Evolutionary conservation across 495 filamentous ascomycete genomes (phyloP), one percentile per base, ranked within the genome.

Genomic region (Neohortaea acidophila): DNA sequence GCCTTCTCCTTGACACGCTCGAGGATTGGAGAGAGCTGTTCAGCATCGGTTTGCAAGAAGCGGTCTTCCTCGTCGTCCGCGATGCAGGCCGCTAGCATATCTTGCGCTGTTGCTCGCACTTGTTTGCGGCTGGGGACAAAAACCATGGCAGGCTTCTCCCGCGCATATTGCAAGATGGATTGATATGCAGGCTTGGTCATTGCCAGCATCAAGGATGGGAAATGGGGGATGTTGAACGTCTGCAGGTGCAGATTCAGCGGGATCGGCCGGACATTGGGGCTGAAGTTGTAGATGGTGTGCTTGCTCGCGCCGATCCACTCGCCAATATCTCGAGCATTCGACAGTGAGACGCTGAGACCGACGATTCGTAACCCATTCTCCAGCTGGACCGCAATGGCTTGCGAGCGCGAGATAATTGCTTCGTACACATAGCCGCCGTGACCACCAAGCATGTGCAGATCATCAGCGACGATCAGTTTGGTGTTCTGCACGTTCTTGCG

Each of bases 271-370:
- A 84, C 74, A 51, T 86, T 75, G 2, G 89, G 89, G 51, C 84
- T 94, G 68, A 99, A 99, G 61, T 96, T 99, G 68, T 81, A 96
- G 41, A 93, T 91, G 23, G 84, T 92, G 54, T 99, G 91, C 64
- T 93, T 96, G 43, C 75, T 87, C n/a, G 89, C 91, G 41, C 91
- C 91, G 48, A 96, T 92, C 89, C 89, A 99, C 59, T 96, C 91
- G 30, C 91, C 86, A 43, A 96, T 72, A 54, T 96, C 89, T 28
- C 86, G 75, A 26, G 89, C 76, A 57, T 94, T 96, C 10, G 89
- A 78, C 19, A 99, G 69, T 13, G 87, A 86, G 28, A 93, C 91
- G 57, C 84, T 91, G 38, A 99, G 62, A 6, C 85, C 89, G 39
- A 96, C 64, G 25, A 96, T 83, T 21, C 89, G 78, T 69, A 96